Evolutionary conservation across 257 asterid genomes (phyloP), one percentile per base, ranked within the genome.

Genomic region (Primulina eburnea): DNA sequence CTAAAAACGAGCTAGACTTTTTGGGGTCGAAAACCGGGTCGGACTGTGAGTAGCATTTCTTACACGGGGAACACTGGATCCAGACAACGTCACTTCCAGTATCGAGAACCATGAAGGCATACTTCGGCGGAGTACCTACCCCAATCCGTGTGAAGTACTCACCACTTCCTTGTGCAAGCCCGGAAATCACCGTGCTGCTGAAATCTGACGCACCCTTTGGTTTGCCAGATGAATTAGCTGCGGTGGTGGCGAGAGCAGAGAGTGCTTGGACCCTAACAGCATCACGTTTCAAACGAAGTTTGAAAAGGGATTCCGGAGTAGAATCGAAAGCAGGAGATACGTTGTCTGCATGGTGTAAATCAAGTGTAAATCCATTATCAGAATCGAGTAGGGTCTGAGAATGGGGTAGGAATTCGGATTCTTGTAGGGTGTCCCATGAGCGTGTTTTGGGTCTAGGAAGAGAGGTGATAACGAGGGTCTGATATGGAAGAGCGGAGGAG

Each of bases 91-190:
- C 97, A 79, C 95, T 88, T 0, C 98, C 98, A 0, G 98, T 92
- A 74, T 92, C 98, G 20, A 90, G 82, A 56, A 90, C 96, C 95
- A 90, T 84, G 85, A 76, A 88, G 7, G 78, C 83, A 50, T 83
- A 79, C 67, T 75, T 84, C 0, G 97, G 61, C 7, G 98, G 97
- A 0, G 97, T 88, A 2, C 98, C 96, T 0, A 92, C 59, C 8
- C 98, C 98, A 28, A 92, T 38, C 75, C 97, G 92, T 5, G 98
- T 92, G 96, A 92, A 92, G 78, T 92, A 90, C 87, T 92, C 98
- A 1, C 96, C 97, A 40, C 96, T 92, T 4, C 97, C 97, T 78
- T 85, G 92, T 9, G 92, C 75, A 8, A 88, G 83, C 0, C 98
- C 97, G 61, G 97, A 90, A 35, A 80, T 43, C 0, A 90, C 57